phyloP scores from a whole-genome alignment of 495 filamentous ascomycete genomes.

The Bombardia bombarda region DNA sequence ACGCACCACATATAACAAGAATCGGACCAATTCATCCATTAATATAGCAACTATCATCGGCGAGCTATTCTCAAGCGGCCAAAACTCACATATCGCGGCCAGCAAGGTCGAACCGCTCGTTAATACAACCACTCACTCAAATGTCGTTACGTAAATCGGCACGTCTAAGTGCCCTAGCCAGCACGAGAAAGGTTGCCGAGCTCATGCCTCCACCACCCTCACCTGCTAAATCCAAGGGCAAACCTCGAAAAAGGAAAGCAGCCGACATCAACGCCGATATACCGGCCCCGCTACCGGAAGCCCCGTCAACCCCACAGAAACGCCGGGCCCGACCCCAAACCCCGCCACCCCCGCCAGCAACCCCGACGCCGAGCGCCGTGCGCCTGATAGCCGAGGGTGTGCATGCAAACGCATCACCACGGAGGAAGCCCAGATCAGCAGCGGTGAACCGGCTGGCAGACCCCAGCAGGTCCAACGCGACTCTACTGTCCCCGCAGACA shows the following conservation, averaged over 20 bases:
- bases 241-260: constrained; percentile 33
- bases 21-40: too few species aligned
- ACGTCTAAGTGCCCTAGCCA: constrained; percentile 42
- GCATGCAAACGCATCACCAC: neutral
- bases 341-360: constrained; percentile 27
- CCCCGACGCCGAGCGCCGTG: constrained; percentile 31
- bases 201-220: constrained; percentile 12
- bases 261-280: neutral
- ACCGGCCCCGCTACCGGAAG: constrained; percentile 4
- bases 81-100: too few species aligned
- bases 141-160: constrained; percentile 55
- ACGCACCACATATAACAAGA: too few species aligned
- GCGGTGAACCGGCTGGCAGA: constrained; percentile 40
- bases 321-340: constrained; percentile 13
- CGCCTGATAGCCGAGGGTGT: constrained; percentile 23
- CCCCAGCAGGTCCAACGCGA: constrained; percentile 56
- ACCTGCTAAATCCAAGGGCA: neutral
- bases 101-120: too few species aligned
- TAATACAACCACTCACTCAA: neutral
- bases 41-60: too few species aligned
- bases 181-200: constrained; percentile 6
- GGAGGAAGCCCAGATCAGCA: constrained; percentile 26
- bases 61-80: too few species aligned
- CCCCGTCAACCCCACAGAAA: constrained; percentile 28
- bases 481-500: constrained; percentile 71